Base-by-base conservation (phyloP, 2,329 filamentous ascomycete species). In the Thermoascus crustaceus region DNA sequence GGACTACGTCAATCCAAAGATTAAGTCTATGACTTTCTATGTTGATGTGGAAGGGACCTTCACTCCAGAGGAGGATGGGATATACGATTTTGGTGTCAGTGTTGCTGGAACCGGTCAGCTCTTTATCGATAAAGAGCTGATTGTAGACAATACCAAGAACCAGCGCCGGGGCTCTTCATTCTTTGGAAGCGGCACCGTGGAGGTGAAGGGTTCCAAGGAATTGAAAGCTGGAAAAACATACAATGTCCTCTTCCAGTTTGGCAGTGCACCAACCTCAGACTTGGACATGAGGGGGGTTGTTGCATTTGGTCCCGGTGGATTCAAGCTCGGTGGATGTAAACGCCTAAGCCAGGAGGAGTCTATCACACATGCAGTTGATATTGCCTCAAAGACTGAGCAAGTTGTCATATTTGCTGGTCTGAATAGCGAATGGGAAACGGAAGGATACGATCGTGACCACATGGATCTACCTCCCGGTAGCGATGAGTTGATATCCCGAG, bases 391-490 rank as follows among this genome's bases (percentile, higher is more conserved):
- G 26, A 79, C 80, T 1, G 83, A 89, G 38, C 81, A 88, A 52
- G 85, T 88, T 31, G 72, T 91, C 42, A 68, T 91, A 35, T 83
- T 84, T 52, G 80, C 79, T 2, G 85, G 85, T 2, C 71, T 91
- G 31, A 88, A 87, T 50, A 74, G 73, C 23, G 83, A 89, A 52
- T 89, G 83, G 82, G 85, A 89, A 57, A 80, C 79, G 0, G 84
- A 88, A 62, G 82, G 82, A 20, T 69, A 75, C 24, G 75, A 78
- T 46, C 70, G 75, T 37, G 60, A 64, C 7, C 63, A 66, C 51
- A 75, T 77, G 73, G 68, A 75, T 39, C 60, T 78, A 2, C 75
- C 75, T 26, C 70, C 61, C 4, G 66, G 60, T 46, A 71, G 67
- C 39, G 72, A 78, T 48, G 67, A 69, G 31, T 61, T 78, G 33